Percentiles rank a stretch among this genome's conserved stretches.
Evolutionary conservation across 1,284 basidiomycete genomes (phyloP).

Genomic region (Tremellales sp.): DNA sequence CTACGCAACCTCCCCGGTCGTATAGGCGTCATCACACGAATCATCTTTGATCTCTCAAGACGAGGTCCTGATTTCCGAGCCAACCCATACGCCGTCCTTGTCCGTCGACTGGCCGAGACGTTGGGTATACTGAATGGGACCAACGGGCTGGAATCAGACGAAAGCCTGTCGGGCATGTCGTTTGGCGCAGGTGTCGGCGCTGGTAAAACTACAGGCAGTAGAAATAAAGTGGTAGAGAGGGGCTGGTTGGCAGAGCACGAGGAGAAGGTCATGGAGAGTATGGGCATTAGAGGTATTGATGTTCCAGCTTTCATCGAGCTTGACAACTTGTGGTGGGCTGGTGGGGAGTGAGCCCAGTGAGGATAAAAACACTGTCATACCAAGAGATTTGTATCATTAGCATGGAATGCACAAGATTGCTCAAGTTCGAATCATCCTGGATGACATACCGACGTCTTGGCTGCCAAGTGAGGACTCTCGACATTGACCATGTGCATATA

Average conservation of each 20-base stretch:
- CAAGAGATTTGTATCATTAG: too few species aligned
- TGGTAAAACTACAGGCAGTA: slow-evolving; percentile 72
- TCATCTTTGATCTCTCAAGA: slow-evolving; percentile 37
- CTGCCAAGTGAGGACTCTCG: too few species aligned
- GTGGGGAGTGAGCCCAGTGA: slow-evolving; percentile 1
- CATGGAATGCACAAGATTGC: too few species aligned
- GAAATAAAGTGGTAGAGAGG: slow-evolving; percentile 63
- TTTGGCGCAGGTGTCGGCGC: slow-evolving; percentile 56
- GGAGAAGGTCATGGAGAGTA: slow-evolving; percentile 52
- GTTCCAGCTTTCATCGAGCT: slow-evolving; percentile 34
- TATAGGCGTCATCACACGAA: slow-evolving; percentile 45
- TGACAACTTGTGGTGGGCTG: slow-evolving; percentile 35
- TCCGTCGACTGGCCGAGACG: slow-evolving; percentile 73
- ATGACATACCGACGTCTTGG: too few species aligned
- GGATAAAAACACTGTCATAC: too few species aligned
- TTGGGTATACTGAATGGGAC: slow-evolving; percentile 76
- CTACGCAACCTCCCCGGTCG: slow-evolving; percentile 57
- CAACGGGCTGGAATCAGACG: slow-evolving; percentile 20
- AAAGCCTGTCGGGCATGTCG: slow-evolving; percentile 55
- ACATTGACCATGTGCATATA: too few species aligned
- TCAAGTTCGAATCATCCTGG: too few species aligned
- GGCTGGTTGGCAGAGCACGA: slow-evolving; percentile 70
- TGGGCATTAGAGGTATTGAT: slow-evolving; percentile 28
- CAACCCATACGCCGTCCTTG: slow-evolving; percentile 60
- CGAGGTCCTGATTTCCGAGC: slow-evolving; percentile 51